Percentiles rank a stretch among this genome's conserved stretches.
Evolutionary conservation across 257 asterid genomes (phyloP).

Genomic region (Nicotiana sylvestris): DNA sequence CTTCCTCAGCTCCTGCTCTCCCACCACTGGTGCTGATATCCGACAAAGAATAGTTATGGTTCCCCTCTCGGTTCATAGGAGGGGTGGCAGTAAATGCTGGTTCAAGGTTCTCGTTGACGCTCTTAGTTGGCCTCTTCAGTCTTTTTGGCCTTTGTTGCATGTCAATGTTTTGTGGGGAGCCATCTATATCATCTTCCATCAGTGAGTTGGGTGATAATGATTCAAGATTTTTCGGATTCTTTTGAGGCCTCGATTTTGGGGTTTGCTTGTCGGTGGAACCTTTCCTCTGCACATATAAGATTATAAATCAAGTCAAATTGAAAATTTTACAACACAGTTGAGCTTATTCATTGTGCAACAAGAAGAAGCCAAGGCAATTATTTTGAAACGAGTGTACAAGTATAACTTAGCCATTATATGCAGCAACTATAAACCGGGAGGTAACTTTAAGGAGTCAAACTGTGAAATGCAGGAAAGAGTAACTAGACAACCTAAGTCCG

Average conservation of each 20-base stretch:
- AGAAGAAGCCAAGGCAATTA: background rate
- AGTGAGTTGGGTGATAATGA: slow-evolving; percentile 40
- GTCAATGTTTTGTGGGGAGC: slow-evolving; percentile 36
- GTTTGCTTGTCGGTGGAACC: slow-evolving; percentile 47
- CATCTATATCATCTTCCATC: slow-evolving; percentile 48
- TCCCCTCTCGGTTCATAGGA: slow-evolving; percentile 33
- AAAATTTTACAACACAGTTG: background rate
- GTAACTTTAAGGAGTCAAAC: background rate
- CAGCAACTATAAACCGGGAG: background rate
- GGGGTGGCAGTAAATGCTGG: slow-evolving; percentile 70
- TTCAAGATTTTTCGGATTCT: slow-evolving; percentile 42
- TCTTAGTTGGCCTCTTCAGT: slow-evolving; percentile 87
- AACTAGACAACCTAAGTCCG: background rate
- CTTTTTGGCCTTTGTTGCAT: slow-evolving; percentile 73
- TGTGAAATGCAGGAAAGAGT: background rate
- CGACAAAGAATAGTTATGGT: slow-evolving; percentile 15
- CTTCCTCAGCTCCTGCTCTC: slow-evolving; percentile 25
- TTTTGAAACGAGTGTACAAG: background rate
- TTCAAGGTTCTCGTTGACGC: slow-evolving; percentile 81
- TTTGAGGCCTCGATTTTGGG: slow-evolving; percentile 48
- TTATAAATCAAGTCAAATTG: background rate
- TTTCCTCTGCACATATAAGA: slow-evolving; percentile 57
- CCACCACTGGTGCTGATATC: slow-evolving; percentile 9
- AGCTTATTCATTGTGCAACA: background rate
- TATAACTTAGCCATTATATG: background rate